A percentile compares a stretch with the other conserved stretches of the same genome.
Conservation (phyloP, 768 basidiomycete species). For the Amanita brunnescens region DNA sequence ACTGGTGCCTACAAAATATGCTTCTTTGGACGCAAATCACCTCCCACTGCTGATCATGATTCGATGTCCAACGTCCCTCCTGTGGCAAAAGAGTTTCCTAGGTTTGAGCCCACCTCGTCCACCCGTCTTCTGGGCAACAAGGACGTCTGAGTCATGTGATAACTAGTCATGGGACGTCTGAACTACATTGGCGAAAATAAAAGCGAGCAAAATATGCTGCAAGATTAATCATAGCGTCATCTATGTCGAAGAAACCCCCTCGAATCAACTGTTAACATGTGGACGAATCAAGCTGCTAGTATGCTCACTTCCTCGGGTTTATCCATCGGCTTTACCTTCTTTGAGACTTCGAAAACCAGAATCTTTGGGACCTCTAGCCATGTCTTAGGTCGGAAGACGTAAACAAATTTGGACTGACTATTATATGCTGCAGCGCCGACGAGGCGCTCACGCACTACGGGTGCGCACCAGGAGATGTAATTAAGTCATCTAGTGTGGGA, state of each 20-base stretch:
- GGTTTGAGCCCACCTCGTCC: no score
- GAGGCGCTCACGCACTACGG: constrained; percentile 74
- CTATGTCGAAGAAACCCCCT: constrained; percentile 72
- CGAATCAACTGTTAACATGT: not conserved
- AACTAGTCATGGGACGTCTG: not conserved
- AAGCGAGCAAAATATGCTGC: not conserved
- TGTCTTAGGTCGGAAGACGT: not conserved
- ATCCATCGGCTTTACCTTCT: constrained; percentile 66
- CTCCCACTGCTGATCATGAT: no score
- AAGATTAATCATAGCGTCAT: constrained; percentile 70
- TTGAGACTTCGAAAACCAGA: constrained; percentile 62
- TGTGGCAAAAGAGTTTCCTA: no score
- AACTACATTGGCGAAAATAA: not conserved
- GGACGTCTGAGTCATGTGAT: no score
- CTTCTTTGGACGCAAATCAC: no score
- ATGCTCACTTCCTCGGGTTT: constrained; percentile 67
- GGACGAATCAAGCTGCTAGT: not conserved
- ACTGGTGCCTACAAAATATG: no score
- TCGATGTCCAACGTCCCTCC: no score
- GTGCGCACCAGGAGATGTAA: constrained; percentile 49
- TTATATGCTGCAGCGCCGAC: constrained; percentile 75
- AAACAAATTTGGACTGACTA: constrained; percentile 29
- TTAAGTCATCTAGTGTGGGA: constrained; percentile 65
- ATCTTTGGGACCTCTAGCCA: constrained; percentile 16
- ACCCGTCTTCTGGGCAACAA: no score